phyloP scores from a whole-genome alignment of 208 protist species.

The Trypanosoma congolense region DNA sequence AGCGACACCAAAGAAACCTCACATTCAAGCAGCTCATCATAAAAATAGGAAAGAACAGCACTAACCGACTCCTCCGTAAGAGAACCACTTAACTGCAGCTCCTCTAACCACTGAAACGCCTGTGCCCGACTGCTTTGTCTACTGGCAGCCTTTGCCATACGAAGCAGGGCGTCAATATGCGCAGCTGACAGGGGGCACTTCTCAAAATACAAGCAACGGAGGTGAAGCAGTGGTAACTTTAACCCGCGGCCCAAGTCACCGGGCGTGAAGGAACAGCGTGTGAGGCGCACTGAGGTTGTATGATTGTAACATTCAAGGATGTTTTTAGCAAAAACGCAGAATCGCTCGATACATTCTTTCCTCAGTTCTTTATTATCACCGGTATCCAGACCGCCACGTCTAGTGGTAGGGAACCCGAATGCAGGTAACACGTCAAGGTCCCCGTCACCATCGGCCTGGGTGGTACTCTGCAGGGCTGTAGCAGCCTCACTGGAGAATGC shows the following conservation, averaged over 20 bases:
- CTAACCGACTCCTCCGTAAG: constrained; percentile 42
- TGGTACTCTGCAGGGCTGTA: background rate
- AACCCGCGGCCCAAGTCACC: constrained; percentile 33
- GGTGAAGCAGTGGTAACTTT: constrained; percentile 24
- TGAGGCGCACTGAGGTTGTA: constrained; percentile 32
- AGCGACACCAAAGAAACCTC: constrained; percentile 14
- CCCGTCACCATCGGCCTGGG: constrained; percentile 25
- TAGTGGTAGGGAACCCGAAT: background rate
- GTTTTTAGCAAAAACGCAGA: constrained; percentile 42
- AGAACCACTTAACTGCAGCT: constrained; percentile 64
- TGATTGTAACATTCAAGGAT: constrained; percentile 21
- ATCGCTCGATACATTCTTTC: constrained; percentile 28
- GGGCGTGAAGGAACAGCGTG: constrained; percentile 42
- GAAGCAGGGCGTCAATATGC: constrained; percentile 53
- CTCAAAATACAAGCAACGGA: constrained; percentile 44
- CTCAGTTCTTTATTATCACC: constrained; percentile 6
- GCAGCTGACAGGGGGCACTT: constrained; percentile 51
- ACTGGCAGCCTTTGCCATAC: constrained; percentile 16
- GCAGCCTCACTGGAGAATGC: constrained; percentile 15
- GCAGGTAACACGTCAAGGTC: constrained; percentile 30
- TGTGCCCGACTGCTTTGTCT: background rate
- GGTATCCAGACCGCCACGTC: background rate
- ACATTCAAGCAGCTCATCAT: constrained; percentile 24
- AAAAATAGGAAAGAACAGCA: constrained; percentile 51
- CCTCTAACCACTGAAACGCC: constrained; percentile 18